Evolutionary conservation across 345 rosid genomes (phyloP), one percentile per base, ranked within the genome.

Genomic region (Viola odorata): DNA sequence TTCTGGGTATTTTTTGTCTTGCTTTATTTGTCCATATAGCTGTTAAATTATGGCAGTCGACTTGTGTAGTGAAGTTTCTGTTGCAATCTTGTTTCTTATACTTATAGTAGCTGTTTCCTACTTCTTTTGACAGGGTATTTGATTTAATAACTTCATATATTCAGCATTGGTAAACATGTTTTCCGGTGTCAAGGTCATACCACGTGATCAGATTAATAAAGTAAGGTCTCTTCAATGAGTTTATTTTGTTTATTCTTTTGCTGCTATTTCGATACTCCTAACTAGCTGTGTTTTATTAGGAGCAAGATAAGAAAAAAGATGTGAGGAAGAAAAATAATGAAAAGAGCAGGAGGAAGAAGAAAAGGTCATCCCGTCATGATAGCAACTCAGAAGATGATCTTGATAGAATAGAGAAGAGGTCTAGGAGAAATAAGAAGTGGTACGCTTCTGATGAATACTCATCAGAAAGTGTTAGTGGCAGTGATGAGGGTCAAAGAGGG

Each of bases 151-250:
- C 32, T 23, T 23, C 32, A 23, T 23, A 23, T 23, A 23, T 23
- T 23, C 2, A 23, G 32, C 32, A 23, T 23, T 23, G 85, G 87
- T 5, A 84, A 16, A 64, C 52, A 88, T 88, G 96, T 79, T 89
- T 50, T 62, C 85, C 9, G 94, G 94, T 7, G 72, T 86, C 47
- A 89, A 82, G 71, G 75, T 88, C 65, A 77, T 88, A 55, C 84
- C 96, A 36, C 91, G 91, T 8, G 86, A 85, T 63, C 69, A 82
- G 68, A 81, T 85, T 57, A 69, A 74, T 62, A 61, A 71, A 65
- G 68, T 76, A 66, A 50, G 32, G 9, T 42, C 57, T 60, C 5
- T 15, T 13, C 40, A 11, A 9, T 38, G 36, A 40, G 37, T 41
- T 4, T 32, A 39, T 51, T 16, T 11, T 3, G 37, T 62, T 6